phyloP scores from a whole-genome alignment of 2,329 filamentous ascomycete genomes.

The Aspergillus sp. region DNA sequence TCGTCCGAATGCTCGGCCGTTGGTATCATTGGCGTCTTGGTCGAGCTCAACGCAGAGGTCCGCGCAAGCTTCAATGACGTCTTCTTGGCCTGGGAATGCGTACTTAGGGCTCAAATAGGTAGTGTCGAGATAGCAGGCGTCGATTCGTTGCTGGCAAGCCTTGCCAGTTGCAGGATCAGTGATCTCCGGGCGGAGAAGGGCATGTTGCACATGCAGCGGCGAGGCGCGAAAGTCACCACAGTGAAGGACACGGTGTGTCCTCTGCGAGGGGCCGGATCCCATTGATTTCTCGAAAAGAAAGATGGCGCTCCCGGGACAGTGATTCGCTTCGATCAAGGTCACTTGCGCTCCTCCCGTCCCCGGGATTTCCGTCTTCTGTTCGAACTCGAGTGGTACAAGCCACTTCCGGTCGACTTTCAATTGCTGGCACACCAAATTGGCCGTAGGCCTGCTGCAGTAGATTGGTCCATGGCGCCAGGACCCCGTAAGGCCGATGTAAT shows the following conservation, averaged over 20 bases:
- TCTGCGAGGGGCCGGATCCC: slow-evolving; percentile 60
- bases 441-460: slow-evolving; percentile 92
- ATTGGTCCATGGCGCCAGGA: slow-evolving; percentile 93
- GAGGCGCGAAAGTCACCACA: slow-evolving; percentile 96
- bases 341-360: slow-evolving; percentile 80
- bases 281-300: slow-evolving; percentile 85
- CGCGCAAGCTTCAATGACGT: slow-evolving; percentile 84
- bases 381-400: slow-evolving; percentile 83
- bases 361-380: slow-evolving; percentile 74
- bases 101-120: slow-evolving; percentile 97
- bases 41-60: slow-evolving; percentile 81
- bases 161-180: slow-evolving; percentile 71
- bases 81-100: slow-evolving; percentile 83
- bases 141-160: slow-evolving; percentile 78
- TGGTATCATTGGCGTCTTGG: slow-evolving; percentile 65
- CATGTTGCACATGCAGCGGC: slow-evolving; percentile 78
- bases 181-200: slow-evolving; percentile 74
- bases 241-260: slow-evolving; percentile 79
- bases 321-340: slow-evolving; percentile 95
- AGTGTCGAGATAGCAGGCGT: slow-evolving; percentile 95
- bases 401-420: slow-evolving; percentile 82
- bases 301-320: slow-evolving; percentile 91
- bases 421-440: slow-evolving; percentile 82
- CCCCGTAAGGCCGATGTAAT: slow-evolving; percentile 87
- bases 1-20: slow-evolving; percentile 59